Percentiles rank a stretch among this genome's conserved stretches.
Evolutionary conservation across 2,329 filamentous ascomycete genomes (phyloP).

Genomic region (Ascochyta lentis): DNA sequence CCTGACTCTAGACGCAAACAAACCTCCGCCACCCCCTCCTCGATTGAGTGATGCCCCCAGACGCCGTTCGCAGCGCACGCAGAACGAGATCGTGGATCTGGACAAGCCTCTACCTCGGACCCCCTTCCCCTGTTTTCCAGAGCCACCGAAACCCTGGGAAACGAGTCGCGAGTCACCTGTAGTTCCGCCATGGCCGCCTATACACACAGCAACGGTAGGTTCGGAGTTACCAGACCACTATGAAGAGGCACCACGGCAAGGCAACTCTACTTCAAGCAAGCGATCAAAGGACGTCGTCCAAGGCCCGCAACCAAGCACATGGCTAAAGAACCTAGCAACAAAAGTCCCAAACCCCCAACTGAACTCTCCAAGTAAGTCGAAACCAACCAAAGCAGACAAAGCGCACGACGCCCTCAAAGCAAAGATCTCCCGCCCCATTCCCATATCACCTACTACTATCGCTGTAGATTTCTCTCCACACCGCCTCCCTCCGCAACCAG

Average conservation of each 20-base stretch:
- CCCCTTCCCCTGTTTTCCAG: constrained; percentile 4
- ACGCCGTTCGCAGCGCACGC: not conserved
- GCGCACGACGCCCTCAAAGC: constrained; percentile 23
- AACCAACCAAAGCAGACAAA: constrained; percentile 6
- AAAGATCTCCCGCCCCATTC: constrained; percentile 31
- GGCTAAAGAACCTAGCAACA: not conserved
- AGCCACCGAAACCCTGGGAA: not conserved
- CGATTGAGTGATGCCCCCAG: constrained; percentile 8
- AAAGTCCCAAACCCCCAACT: not conserved
- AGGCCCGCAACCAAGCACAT: not conserved
- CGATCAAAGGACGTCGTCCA: not conserved
- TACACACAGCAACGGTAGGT: not conserved
- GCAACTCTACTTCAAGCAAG: not conserved
- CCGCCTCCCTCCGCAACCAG: not conserved
- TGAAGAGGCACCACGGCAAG: not conserved
- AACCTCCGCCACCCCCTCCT: constrained; percentile 25
- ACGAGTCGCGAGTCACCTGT: not conserved
- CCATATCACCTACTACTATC: constrained; percentile 7
- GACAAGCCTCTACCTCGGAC: constrained; percentile 10
- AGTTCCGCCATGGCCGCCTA: not conserved
- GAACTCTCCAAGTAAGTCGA: not conserved
- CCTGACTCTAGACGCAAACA: constrained; percentile 13
- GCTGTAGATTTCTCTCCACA: not conserved
- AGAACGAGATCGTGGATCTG: not conserved
- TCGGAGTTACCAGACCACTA: not conserved